phyloP scores from a whole-genome alignment of 108 stramenopile species.

The Skeletonema costatum region DNA sequence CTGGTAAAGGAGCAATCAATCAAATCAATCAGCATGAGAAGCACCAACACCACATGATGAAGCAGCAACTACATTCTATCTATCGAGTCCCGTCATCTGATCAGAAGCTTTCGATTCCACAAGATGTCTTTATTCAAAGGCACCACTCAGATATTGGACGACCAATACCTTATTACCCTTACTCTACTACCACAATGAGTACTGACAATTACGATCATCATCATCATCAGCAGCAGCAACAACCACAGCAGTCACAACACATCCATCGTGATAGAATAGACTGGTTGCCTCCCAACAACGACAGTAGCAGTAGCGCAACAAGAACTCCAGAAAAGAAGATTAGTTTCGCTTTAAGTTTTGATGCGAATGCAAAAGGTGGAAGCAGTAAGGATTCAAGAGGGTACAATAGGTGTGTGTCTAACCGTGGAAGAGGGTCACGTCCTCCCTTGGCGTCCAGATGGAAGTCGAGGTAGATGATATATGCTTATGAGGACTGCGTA shows the following conservation, averaged over 20 bases:
- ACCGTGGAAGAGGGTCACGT: background rate
- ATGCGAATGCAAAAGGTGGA: background rate
- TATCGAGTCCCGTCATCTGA: background rate
- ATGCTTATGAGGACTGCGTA: too few relatives aligned
- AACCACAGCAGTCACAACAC: background rate
- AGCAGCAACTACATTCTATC: background rate
- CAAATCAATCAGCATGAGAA: background rate
- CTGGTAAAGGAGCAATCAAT: background rate
- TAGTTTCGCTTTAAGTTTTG: background rate
- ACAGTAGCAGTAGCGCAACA: background rate
- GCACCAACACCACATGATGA: background rate
- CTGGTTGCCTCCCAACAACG: background rate
- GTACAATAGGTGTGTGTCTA: background rate
- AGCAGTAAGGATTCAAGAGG: background rate
- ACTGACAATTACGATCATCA: background rate
- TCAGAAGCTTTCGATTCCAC: background rate
- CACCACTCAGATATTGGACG: background rate
- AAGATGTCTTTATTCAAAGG: background rate
- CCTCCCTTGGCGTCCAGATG: background rate
- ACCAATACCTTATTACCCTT: background rate
- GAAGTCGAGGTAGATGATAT: background rate
- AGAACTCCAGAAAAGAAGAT: background rate
- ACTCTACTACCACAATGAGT: background rate
- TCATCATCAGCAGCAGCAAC: too few relatives aligned
- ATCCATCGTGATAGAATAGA: background rate